These are phyloP conservation scores for Microstegium vimineum DNA, from an alignment of 176 grass and related monocot genomes.

Conservation along the genomic window DNA sequence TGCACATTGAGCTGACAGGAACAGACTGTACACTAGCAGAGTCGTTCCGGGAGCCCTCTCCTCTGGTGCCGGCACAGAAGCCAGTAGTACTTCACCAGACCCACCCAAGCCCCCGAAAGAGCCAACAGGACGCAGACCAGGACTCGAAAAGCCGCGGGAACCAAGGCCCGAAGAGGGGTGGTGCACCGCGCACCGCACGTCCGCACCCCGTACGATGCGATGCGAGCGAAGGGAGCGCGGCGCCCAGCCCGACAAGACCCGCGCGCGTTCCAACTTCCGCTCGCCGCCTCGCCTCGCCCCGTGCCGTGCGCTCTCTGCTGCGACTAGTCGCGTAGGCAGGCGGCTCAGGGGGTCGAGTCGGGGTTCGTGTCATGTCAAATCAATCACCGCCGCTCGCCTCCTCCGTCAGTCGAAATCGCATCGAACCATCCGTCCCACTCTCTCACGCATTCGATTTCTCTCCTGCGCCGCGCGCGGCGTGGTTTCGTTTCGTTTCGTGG, in stretches of 20 bases:
- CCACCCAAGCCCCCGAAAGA: neutral
- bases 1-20: no score
- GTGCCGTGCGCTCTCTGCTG: neutral
- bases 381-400: neutral
- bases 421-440: neutral
- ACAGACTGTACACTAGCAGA: no score
- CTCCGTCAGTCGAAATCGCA: neutral
- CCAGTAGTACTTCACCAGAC: neutral
- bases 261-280: neutral
- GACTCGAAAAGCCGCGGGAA: constrained; percentile 46
- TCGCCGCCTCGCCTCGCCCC: no score
- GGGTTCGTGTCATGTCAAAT: neutral
- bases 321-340: no score
- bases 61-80: neutral
- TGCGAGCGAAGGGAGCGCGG: neutral
- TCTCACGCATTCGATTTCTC: neutral
- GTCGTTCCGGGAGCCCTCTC: neutral
- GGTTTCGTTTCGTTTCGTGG: no score
- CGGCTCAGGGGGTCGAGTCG: neutral
- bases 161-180: neutral
- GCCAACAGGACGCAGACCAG: constrained; percentile 13
- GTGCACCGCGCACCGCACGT: neutral
- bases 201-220: no score
- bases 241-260: constrained; percentile 8
- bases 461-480: neutral